Conservation (phyloP, 306 rosid genomes). For the Hippophae gyantsensis region DNA sequence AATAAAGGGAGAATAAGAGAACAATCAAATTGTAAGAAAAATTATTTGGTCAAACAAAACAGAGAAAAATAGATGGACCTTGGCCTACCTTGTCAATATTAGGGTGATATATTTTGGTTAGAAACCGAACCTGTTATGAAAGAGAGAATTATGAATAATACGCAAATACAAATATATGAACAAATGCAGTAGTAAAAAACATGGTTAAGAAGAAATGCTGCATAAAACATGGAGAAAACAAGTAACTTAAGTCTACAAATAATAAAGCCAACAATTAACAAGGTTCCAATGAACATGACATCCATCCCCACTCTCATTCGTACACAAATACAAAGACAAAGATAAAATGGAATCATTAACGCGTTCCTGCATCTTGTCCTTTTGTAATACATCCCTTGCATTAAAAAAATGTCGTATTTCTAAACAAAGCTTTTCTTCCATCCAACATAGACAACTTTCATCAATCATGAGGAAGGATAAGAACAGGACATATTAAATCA, state of each 20-base stretch:
- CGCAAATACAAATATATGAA: constrained; percentile 4
- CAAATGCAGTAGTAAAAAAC: background rate
- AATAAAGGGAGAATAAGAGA: background rate
- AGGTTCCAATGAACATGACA: too few relatives aligned
- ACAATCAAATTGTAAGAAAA: constrained; percentile 12
- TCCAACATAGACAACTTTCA: too few relatives aligned
- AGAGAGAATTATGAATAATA: background rate
- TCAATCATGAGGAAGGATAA: background rate
- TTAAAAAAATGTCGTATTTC: too few relatives aligned
- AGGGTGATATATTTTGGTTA: constrained; percentile 93
- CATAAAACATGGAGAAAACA: too few relatives aligned
- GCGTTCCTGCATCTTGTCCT: too few relatives aligned
- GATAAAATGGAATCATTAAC: too few relatives aligned
- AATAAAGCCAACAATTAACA: too few relatives aligned
- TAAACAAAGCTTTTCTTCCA: too few relatives aligned
- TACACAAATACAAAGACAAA: too few relatives aligned
- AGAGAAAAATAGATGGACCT: background rate
- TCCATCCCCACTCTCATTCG: too few relatives aligned
- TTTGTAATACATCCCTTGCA: too few relatives aligned
- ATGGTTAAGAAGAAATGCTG: background rate
- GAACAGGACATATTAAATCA: background rate
- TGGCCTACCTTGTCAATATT: constrained; percentile 83
- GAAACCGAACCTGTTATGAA: constrained; percentile 74
- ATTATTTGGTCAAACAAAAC: background rate
- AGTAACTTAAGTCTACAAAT: too few relatives aligned